Evolutionary conservation across 1,284 basidiomycete genomes (phyloP).

Genomic region (Boletus hoseneyae): DNA sequence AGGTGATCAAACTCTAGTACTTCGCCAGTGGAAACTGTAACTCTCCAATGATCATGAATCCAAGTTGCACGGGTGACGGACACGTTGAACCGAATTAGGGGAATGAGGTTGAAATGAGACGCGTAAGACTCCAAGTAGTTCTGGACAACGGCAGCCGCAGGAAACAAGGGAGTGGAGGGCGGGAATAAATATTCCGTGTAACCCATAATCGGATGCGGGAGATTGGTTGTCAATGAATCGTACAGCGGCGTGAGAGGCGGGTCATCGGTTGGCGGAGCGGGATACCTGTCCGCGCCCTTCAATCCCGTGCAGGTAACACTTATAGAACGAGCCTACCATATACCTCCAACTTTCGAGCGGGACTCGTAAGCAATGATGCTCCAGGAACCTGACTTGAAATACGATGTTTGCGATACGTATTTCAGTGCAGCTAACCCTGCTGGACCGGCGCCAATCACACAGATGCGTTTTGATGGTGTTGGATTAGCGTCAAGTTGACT

Average conservation of each 20-base stretch:
- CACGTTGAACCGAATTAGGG: conserved; percentile 54
- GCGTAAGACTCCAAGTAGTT: conserved; percentile 62
- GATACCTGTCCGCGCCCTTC: conserved; percentile 43
- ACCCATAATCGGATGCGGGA: conserved; percentile 74
- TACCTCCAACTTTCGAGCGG: conserved; percentile 62
- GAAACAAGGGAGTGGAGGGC: conserved; percentile 66
- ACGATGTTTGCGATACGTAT: conserved; percentile 52
- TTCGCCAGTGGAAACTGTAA: conserved; percentile 40
- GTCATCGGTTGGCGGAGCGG: conserved; percentile 46
- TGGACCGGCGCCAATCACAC: conserved; percentile 68
- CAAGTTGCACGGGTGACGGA: conserved; percentile 45
- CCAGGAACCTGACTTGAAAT: conserved; percentile 59
- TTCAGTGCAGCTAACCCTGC: conserved; percentile 67
- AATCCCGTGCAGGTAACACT: neutral
- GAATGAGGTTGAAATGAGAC: conserved; percentile 49
- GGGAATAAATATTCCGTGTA: conserved; percentile 62
- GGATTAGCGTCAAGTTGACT: neutral
- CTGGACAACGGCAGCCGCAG: conserved; percentile 52
- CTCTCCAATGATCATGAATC: conserved; percentile 45
- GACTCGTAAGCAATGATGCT: conserved; percentile 56
- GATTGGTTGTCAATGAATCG: conserved; percentile 71
- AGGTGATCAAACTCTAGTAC: conserved; percentile 52
- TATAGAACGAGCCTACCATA: conserved; percentile 50
- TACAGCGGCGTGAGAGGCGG: conserved; percentile 69
- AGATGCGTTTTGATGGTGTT: conserved; percentile 43